Percentiles rank a stretch among this genome's conserved stretches.
These are phyloP conservation scores for Linnemannia zychae DNA, from an alignment of 192 early-diverging fungal genomes.

Conservation along the genomic window DNA sequence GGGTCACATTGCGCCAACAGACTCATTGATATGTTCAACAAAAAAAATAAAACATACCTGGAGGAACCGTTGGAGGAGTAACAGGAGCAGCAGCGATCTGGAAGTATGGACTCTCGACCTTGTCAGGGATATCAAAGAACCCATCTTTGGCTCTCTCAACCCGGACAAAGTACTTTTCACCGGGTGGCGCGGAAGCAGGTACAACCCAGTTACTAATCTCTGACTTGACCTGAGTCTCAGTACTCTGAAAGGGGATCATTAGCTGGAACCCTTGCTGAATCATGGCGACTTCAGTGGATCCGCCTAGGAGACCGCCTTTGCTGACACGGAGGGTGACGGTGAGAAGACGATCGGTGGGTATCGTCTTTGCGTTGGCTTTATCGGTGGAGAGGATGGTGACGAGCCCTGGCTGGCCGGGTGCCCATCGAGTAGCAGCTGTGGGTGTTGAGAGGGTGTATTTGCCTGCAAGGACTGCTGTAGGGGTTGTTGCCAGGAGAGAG, in stretches of 20 bases:
- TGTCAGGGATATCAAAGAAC: conserved; percentile 18
- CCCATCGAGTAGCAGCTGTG: conserved; percentile 36
- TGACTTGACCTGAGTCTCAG: not conserved
- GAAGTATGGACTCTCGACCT: not conserved
- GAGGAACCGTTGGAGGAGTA: not conserved
- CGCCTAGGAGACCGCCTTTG: not conserved
- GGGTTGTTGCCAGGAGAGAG: not conserved
- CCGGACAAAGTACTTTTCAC: conserved; percentile 35
- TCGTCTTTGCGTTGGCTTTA: conserved; percentile 21
- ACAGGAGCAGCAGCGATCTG: conserved; percentile 10
- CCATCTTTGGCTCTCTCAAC: conserved; percentile 5
- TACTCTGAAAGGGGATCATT: conserved; percentile 3
- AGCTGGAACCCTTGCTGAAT: conserved; percentile 28
- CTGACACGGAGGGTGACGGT: conserved; percentile 18
- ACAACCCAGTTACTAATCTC: conserved; percentile 27
- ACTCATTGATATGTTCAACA: not conserved
- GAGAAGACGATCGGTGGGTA: conserved; percentile 21
- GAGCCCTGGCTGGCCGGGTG: conserved; percentile 16
- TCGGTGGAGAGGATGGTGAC: conserved; percentile 30
- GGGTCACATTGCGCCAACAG: too few relatives aligned
- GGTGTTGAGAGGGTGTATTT: conserved; percentile 25
- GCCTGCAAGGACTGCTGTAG: not conserved
- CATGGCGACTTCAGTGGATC: not conserved
- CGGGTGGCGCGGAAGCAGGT: conserved; percentile 13
- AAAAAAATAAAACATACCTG: not conserved